Conservation (phyloP, 2,329 filamentous ascomycete genomes). For the Gremmenia infestans region DNA sequence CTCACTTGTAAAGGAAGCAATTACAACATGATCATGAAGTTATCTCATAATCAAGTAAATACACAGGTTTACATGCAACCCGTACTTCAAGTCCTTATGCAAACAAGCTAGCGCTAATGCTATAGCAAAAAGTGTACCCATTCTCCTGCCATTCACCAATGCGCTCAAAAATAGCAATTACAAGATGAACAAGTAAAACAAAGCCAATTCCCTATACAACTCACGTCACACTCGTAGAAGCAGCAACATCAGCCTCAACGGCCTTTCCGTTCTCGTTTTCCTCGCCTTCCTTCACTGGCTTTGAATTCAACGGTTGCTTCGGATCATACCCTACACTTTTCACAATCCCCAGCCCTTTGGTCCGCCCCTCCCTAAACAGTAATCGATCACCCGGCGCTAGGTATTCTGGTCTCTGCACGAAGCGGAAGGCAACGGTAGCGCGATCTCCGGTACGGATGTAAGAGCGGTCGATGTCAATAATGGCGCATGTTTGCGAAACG, state of each 20-base stretch:
- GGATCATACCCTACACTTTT: constrained; percentile 86
- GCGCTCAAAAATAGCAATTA: background rate
- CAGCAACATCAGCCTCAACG: background rate
- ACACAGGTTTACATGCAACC: background rate
- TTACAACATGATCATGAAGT: too few relatives aligned
- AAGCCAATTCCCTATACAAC: background rate
- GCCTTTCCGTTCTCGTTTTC: constrained; percentile 2
- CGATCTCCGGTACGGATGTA: constrained; percentile 92
- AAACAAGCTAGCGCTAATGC: background rate
- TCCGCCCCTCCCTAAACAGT: constrained; percentile 88
- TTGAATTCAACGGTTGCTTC: constrained; percentile 40
- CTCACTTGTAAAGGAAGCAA: too few relatives aligned
- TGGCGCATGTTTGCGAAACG: constrained; percentile 90
- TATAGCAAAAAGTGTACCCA: background rate
- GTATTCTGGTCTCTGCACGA: constrained; percentile 92
- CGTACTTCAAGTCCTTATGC: background rate
- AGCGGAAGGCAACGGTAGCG: constrained; percentile 90
- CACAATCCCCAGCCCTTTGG: constrained; percentile 92
- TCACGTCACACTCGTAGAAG: background rate
- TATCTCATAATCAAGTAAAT: background rate
- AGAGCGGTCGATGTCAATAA: constrained; percentile 95
- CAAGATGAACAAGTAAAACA: background rate
- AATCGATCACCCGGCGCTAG: constrained; percentile 82
- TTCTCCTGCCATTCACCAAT: background rate
- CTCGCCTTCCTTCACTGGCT: constrained; percentile 26